These are phyloP conservation scores for Parathielavia hyrcaniae DNA, from an alignment of 495 filamentous ascomycete genomes.

Conservation along the genomic window DNA sequence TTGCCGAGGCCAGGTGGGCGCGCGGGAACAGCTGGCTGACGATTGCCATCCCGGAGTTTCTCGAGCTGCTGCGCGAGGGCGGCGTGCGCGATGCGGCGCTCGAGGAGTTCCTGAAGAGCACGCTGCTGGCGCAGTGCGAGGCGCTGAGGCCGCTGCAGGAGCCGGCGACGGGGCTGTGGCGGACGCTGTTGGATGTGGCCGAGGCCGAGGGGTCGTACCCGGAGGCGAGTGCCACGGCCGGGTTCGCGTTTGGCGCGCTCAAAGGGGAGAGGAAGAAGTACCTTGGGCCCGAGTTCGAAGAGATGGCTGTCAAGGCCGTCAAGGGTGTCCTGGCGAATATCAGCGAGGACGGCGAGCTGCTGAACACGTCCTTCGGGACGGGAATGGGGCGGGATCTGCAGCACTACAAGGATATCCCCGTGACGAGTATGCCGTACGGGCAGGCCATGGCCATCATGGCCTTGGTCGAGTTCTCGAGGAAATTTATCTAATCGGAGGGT, in stretches of 20 bases:
- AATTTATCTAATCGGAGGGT: neutral
- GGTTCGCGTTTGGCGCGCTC: constrained; percentile 68
- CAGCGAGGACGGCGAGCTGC: constrained; percentile 55
- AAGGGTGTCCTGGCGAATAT: constrained; percentile 55
- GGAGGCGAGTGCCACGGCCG: constrained; percentile 66
- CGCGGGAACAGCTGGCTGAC: constrained; percentile 62
- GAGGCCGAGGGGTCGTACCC: constrained; percentile 55
- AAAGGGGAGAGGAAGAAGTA: constrained; percentile 63
- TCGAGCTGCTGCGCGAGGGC: constrained; percentile 57
- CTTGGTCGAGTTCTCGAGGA: constrained; percentile 5
- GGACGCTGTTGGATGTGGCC: constrained; percentile 58
- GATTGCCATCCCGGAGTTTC: constrained; percentile 66
- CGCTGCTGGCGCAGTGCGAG: constrained; percentile 55
- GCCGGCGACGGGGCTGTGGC: constrained; percentile 52
- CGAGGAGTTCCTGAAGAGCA: constrained; percentile 53
- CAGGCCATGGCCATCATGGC: constrained; percentile 47
- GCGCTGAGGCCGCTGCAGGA: constrained; percentile 53
- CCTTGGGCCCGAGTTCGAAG: constrained; percentile 45
- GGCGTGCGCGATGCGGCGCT: constrained; percentile 47
- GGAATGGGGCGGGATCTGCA: constrained; percentile 60
- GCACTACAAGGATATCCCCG: constrained; percentile 62
- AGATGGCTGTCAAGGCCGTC: constrained; percentile 52
- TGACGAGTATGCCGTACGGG: constrained; percentile 71
- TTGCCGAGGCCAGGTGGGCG: constrained; percentile 63
- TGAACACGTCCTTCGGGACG: constrained; percentile 67